Evolutionary conservation across 495 filamentous ascomycete species (phyloP).

Genomic region (Sporormia fimetaria): DNA sequence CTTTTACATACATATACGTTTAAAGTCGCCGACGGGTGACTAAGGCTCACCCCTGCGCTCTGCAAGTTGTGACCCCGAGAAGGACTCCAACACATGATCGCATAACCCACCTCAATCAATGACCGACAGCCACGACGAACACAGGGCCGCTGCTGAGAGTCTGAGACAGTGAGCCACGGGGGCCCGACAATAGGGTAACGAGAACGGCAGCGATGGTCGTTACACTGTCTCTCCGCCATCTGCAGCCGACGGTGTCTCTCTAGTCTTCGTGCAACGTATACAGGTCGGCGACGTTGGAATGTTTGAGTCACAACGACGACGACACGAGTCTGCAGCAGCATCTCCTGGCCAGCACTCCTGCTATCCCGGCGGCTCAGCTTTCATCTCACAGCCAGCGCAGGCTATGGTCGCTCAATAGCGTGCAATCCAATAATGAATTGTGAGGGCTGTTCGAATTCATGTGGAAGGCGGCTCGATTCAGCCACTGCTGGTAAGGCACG

Average conservation of each 20-base stretch:
- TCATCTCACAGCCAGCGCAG: background rate
- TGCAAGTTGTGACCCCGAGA: too few species aligned
- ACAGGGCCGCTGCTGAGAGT: constrained; percentile 4
- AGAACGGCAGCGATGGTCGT: constrained; percentile 12
- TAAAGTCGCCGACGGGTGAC: background rate
- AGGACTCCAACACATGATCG: too few species aligned
- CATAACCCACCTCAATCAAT: constrained; percentile 2
- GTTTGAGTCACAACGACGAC: constrained; percentile 4
- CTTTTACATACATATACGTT: too few species aligned
- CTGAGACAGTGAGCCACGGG: background rate
- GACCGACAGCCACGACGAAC: constrained; percentile 10
- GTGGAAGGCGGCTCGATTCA: too few species aligned
- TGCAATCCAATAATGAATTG: too few species aligned
- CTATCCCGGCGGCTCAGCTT: constrained; percentile 1
- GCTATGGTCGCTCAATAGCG: too few species aligned
- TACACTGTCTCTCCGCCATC: constrained; percentile 1
- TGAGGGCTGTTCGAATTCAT: too few species aligned
- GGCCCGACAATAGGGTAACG: constrained; percentile 17
- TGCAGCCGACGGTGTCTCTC: too few species aligned
- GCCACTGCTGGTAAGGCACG: too few species aligned
- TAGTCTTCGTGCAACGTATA: constrained; percentile 10
- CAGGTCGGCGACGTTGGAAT: constrained; percentile 6
- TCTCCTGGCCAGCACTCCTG: background rate
- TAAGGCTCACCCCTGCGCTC: background rate
- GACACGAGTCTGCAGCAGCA: constrained; percentile 2